Conservation (phyloP, 306 rosid species). For the Quercus mongolica region DNA sequence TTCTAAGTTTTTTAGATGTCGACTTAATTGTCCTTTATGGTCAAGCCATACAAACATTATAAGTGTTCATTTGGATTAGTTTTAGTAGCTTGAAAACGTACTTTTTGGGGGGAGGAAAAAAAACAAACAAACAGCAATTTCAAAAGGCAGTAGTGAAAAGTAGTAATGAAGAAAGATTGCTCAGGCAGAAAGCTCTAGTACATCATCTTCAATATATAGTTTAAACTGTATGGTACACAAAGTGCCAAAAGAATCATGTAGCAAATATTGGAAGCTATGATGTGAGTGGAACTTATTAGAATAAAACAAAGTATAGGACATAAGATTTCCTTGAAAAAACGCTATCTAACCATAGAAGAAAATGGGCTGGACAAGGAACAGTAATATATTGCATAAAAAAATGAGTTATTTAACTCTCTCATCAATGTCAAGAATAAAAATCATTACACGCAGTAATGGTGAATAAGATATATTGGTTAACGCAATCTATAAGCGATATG, state of each 20-base stretch:
- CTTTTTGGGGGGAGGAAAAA: too few species aligned
- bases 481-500: not conserved
- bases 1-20: too few species aligned
- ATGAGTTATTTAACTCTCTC: not conserved
- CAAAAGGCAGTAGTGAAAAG: constrained; percentile 32
- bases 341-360: too few species aligned
- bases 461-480: not conserved
- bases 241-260: constrained; percentile 90
- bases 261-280: constrained; percentile 81
- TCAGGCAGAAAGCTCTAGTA: constrained; percentile 27
- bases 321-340: too few species aligned
- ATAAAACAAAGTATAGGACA: not conserved
- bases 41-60: too few species aligned
- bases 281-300: constrained; percentile 26
- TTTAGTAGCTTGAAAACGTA: too few species aligned
- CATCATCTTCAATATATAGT: constrained; percentile 50
- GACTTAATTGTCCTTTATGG: too few species aligned
- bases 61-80: too few species aligned
- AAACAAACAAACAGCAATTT: too few species aligned
- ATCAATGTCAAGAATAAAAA: not conserved
- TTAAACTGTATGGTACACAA: constrained; percentile 61
- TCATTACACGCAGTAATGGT: not conserved
- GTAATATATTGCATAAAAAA: constrained; percentile 4
- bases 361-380: not conserved
- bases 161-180: constrained; percentile 50